Base-by-base conservation (phyloP, 2,329 filamentous ascomycete species). In the Parascedosporium putredinis region DNA sequence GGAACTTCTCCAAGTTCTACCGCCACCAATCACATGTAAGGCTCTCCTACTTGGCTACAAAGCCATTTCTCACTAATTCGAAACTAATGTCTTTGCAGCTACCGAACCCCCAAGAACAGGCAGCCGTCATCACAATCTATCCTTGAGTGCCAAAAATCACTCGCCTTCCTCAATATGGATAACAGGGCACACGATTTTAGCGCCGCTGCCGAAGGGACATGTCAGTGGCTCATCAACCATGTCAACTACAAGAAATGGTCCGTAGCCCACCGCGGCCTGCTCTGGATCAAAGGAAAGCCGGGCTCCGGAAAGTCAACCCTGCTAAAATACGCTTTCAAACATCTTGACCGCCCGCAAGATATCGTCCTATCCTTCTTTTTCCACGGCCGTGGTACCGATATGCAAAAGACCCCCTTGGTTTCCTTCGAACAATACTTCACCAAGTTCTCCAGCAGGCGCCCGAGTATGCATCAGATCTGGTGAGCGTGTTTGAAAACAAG, bases 281-380 rank as follows among this genome's bases (percentile, higher is more conserved):
- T 68, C 4, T 69, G 63, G 64, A 63, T 70, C 33, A 65, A 64
- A 45, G 67, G 67, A 2, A 66, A 69, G 24, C 66, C 67, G 2
- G 66, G 67, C 6, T 61, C 63, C 1, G 66, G 67, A 1, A 70
- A 71, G 49, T 68, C 65, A 4, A 70, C 65, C 2, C 50, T 70
- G 27, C 56, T 71, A 42, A 57, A 56, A 34, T 59, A 62, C 52
- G 29, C 67, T 2, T 57, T 70, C 14, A 54, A 65, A 9, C 60
- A 61, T 33, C 53, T 58, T 40, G 34, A 22, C 6, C 5, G 48
- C 47, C 50, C 50, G 3, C 14, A 27, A 2, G 36, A 24, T 2
- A 33, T 63, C 5, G 45, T 59, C 4, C 53, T 67, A 8, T 58
- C 55, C 1, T 69, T 68, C 56, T 68, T 68, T 54, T 67, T 69